Evolutionary conservation across 2,329 filamentous ascomycete genomes (phyloP).

Genomic region (Fusarium pseudonygamai): DNA sequence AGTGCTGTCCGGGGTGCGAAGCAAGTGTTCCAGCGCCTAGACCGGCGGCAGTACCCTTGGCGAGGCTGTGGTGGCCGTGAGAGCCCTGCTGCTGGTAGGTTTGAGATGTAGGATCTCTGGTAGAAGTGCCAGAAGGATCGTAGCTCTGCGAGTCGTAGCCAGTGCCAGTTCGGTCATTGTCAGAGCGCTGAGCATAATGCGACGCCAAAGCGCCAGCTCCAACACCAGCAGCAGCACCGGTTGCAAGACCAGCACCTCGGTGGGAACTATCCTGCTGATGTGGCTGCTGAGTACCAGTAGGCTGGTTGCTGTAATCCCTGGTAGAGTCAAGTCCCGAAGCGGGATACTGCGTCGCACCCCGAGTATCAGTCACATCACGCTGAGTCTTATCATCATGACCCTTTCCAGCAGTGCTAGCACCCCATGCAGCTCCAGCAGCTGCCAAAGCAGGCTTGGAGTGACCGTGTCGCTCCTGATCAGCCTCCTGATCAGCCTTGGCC

Average conservation of each 20-base stretch:
- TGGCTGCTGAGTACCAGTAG: not conserved
- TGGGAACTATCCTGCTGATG: not conserved
- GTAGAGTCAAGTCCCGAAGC: not conserved
- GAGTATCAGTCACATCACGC: not conserved
- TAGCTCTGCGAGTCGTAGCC: not conserved
- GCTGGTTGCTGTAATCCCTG: not conserved
- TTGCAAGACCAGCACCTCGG: not conserved
- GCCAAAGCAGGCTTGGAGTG: constrained; percentile 23
- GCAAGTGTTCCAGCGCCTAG: not conserved
- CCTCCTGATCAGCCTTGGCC: not conserved
- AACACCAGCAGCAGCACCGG: constrained; percentile 3
- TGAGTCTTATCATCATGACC: constrained; percentile 9
- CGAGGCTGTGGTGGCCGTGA: not conserved
- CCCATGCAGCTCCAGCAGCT: constrained; percentile 20
- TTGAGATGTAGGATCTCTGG: not conserved
- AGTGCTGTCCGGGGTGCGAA: not conserved
- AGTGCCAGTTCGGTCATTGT: not conserved
- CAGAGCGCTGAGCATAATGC: not conserved
- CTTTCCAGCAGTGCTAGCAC: constrained; percentile 16
- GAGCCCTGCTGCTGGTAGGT: not conserved
- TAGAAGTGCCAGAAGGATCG: not conserved
- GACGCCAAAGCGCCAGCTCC: constrained; percentile 9
- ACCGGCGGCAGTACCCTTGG: not conserved
- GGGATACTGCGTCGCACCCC: not conserved
- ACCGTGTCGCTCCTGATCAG: constrained; percentile 3